A percentile compares a stretch with the other conserved stretches of the same genome.
Conservation (phyloP, 2,329 filamentous ascomycete genomes). For the Aureobasidium musti region DNA sequence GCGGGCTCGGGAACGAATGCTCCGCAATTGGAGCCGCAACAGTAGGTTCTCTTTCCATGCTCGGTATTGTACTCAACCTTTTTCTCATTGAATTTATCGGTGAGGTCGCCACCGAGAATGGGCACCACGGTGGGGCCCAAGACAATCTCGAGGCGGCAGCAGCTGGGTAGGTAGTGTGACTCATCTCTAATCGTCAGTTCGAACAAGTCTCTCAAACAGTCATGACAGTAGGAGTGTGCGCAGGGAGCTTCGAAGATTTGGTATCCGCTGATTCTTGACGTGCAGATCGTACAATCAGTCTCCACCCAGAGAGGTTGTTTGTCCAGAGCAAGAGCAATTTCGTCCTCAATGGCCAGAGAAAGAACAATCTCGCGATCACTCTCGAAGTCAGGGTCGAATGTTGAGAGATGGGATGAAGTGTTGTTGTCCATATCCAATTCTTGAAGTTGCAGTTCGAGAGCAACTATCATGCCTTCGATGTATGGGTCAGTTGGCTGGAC, state of each 20-base stretch:
- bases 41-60: background rate
- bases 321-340: background rate
- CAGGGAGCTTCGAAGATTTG: conserved; percentile 10
- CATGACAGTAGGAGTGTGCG: background rate
- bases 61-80: conserved; percentile 6
- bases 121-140: background rate
- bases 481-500: no score
- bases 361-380: background rate
- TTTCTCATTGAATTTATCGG: background rate
- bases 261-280: background rate
- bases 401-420: no score
- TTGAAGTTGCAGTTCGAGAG: background rate
- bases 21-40: background rate
- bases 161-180: background rate
- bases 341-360: background rate
- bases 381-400: no score
- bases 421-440: conserved; percentile 3
- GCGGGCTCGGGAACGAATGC: background rate
- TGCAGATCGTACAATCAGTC: background rate
- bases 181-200: conserved; percentile 4
- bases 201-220: conserved; percentile 12
- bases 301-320: no score
- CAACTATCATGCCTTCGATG: background rate
- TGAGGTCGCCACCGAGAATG: background rate
- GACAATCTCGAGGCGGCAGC: background rate